A percentile compares a stretch with the other conserved stretches of the same genome.
Conservation (phyloP, 2,329 filamentous ascomycete species). For the Colletotrichum acutatum region DNA sequence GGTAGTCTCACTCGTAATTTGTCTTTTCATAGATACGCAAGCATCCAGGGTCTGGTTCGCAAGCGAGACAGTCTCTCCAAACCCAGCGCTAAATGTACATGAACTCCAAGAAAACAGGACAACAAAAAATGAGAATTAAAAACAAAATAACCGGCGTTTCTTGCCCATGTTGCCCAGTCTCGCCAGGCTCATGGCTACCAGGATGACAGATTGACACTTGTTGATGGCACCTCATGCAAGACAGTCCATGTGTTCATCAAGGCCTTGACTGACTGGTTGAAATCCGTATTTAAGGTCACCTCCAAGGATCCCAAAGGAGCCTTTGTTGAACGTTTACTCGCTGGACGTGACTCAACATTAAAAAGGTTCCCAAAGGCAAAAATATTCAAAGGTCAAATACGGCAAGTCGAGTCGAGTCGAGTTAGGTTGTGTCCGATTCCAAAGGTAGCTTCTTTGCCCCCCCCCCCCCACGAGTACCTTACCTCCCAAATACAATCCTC, state of each 20-base stretch:
- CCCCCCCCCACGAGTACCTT: neutral
- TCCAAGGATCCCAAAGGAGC: neutral
- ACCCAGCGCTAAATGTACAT: neutral
- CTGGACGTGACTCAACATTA: slow-evolving; percentile 16
- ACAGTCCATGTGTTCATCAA: slow-evolving; percentile 25
- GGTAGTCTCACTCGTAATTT: neutral
- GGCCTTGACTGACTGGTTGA: slow-evolving; percentile 10
- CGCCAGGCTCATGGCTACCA: neutral
- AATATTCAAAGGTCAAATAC: neutral
- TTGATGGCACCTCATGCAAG: slow-evolving; percentile 16
- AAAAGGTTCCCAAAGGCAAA: neutral
- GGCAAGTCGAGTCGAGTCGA: neutral
- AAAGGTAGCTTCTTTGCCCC: neutral
- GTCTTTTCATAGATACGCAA: neutral
- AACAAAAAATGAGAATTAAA: neutral
- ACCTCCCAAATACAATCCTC: neutral
- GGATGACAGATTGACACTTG: neutral
- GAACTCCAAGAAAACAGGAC: neutral
- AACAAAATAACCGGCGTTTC: neutral
- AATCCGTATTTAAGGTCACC: neutral
- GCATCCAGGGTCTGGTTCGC: neutral
- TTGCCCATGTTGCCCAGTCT: neutral
- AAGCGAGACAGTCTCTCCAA: neutral
- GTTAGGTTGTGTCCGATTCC: neutral
- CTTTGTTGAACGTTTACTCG: neutral